Evolutionary conservation across 768 basidiomycete genomes (phyloP).

Genomic region (Pleurotus citrinopileatus): DNA sequence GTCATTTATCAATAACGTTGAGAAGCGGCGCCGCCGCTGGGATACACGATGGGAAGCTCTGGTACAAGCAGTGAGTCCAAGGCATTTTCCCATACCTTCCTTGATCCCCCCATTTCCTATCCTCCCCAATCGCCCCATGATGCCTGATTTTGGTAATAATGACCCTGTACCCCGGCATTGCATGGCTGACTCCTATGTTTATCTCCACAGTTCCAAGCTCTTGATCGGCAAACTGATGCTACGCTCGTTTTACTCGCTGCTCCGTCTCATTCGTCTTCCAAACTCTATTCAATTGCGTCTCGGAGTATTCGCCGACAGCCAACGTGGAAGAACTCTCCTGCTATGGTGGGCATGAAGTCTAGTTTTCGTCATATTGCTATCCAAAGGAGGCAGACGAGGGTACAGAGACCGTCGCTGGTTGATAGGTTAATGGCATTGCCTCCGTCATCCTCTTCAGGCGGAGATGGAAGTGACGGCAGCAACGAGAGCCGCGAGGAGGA

Average conservation of each 20-base stretch:
- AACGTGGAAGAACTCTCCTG: slow-evolving; percentile 39
- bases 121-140: not conserved
- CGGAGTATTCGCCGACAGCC: slow-evolving; percentile 65
- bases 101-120: not conserved
- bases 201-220: slow-evolving; percentile 59
- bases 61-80: slow-evolving; percentile 58
- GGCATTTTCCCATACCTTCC: not conserved
- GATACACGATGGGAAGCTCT: slow-evolving; percentile 75
- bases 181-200: slow-evolving; percentile 5
- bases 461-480: slow-evolving; percentile 55
- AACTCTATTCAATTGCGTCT: slow-evolving; percentile 61
- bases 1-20: slow-evolving; percentile 58
- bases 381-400: slow-evolving; percentile 46
- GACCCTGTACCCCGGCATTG: slow-evolving; percentile 18
- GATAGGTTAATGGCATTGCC: slow-evolving; percentile 48
- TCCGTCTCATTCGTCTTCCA: slow-evolving; percentile 63
- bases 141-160: slow-evolving; percentile 26
- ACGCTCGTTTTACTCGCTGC: slow-evolving; percentile 74
- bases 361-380: slow-evolving; percentile 60
- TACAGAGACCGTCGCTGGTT: slow-evolving; percentile 39
- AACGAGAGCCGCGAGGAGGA: slow-evolving; percentile 59
- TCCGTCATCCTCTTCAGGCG: slow-evolving; percentile 37
- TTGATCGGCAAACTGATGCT: slow-evolving; percentile 80
- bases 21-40: slow-evolving; percentile 70
- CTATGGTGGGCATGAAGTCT: slow-evolving; percentile 50